Conservation (phyloP, 148 eudicot genomes). For the Cornus kousa region DNA sequence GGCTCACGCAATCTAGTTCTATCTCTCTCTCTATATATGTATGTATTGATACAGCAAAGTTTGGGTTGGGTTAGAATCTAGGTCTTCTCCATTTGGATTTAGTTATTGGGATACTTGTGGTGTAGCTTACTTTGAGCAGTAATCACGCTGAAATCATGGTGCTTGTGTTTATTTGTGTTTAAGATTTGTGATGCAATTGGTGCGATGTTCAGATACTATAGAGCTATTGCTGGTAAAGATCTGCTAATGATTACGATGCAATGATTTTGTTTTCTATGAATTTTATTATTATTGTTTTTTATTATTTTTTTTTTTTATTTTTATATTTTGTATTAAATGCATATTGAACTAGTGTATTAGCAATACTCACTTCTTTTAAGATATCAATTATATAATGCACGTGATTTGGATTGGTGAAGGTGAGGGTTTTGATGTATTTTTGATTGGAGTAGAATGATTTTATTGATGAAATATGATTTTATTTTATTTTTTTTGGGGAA, state of each 20-base stretch:
- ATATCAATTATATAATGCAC: too few relatives aligned
- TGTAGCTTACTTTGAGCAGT: background rate
- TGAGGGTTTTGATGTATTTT: too few relatives aligned
- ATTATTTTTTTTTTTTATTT: too few relatives aligned
- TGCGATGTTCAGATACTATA: background rate
- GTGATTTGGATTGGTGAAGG: too few relatives aligned
- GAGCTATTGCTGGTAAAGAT: background rate
- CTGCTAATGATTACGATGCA: background rate
- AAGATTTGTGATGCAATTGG: background rate
- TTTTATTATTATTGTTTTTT: too few relatives aligned
- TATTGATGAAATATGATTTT: too few relatives aligned
- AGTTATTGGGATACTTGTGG: background rate
- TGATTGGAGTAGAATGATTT: too few relatives aligned
- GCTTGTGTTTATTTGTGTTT: background rate
- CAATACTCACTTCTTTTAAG: too few relatives aligned
- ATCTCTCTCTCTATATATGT: too few relatives aligned
- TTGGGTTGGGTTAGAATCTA: background rate
- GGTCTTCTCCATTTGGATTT: background rate
- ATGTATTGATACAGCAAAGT: too few relatives aligned
- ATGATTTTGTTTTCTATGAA: background rate
- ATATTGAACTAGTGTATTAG: background rate
- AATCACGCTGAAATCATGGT: background rate
- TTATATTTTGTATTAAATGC: too few relatives aligned
- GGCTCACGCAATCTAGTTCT: background rate
- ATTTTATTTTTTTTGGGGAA: too few relatives aligned